Conservation (phyloP, 2,329 filamentous ascomycete species). For the Cytospora paraplurivora region DNA sequence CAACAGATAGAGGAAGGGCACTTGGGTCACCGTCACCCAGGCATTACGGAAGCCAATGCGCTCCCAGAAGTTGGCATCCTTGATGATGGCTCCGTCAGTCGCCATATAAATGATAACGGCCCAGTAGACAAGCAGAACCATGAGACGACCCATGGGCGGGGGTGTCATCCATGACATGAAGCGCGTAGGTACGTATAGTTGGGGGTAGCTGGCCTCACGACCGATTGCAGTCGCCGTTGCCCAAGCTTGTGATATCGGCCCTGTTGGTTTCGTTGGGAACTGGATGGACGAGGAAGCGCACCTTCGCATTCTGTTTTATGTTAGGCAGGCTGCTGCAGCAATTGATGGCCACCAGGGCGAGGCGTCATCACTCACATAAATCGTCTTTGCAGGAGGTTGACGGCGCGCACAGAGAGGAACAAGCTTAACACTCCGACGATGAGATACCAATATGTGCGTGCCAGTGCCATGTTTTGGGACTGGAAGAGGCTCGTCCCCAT, state of each 20-base stretch:
- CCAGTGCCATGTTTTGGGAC: slow-evolving; percentile 52
- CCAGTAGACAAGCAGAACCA: slow-evolving; percentile 60
- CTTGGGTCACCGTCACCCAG: slow-evolving; percentile 66
- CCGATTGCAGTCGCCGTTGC: slow-evolving; percentile 60
- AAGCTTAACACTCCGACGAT: slow-evolving; percentile 51
- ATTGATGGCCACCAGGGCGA: background rate
- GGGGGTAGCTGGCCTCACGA: slow-evolving; percentile 60
- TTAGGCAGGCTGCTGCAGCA: background rate
- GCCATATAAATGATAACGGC: slow-evolving; percentile 61
- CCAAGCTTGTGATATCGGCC: slow-evolving; percentile 51
- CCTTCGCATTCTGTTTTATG: slow-evolving; percentile 47
- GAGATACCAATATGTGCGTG: slow-evolving; percentile 62
- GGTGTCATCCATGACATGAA: slow-evolving; percentile 59
- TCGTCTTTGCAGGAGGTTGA: slow-evolving; percentile 47
- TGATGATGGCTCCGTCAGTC: slow-evolving; percentile 48
- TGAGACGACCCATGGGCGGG: slow-evolving; percentile 57
- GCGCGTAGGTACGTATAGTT: slow-evolving; percentile 50
- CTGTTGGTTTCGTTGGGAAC: slow-evolving; percentile 56
- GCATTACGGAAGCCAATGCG: slow-evolving; percentile 68
- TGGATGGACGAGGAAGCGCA: slow-evolving; percentile 46
- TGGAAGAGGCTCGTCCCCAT: slow-evolving; percentile 46
- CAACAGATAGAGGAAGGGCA: slow-evolving; percentile 65
- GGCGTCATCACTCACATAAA: slow-evolving; percentile 43
- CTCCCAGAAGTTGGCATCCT: slow-evolving; percentile 62
- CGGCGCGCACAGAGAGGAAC: slow-evolving; percentile 43